Base-by-base conservation (phyloP, 2,329 filamentous ascomycete genomes). In the Sporothrix globosa region DNA sequence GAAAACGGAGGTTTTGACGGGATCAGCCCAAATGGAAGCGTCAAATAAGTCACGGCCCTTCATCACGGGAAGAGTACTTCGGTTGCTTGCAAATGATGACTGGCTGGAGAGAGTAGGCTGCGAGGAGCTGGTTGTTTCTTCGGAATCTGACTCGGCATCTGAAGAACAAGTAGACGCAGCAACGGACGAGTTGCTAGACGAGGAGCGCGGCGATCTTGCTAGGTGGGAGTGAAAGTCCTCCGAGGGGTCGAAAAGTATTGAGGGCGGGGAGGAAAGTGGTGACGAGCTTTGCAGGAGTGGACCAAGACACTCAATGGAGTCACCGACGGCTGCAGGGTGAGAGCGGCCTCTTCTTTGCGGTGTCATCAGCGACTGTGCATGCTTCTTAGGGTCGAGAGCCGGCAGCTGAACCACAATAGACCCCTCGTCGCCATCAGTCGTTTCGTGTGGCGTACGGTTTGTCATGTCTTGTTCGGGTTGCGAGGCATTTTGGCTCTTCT, bases 1-100 rank as follows among this genome's bases (percentile, higher is more conserved):
- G 73, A 92, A 92, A 11, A 91, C 87, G 0, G 88, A 89, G 0
- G 90, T 92, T 60, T 88, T 87, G 19, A 88, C 78, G 0, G 89
- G 87, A 75, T 91, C 89, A 0, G 87, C 82, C 87, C 90, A 92
- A 70, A 92, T 87, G 39, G 88, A 88, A 19, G 86, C 85, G 77
- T 92, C 90, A 74, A 92, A 92, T 2, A 92, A 80, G 75, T 92
- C 90, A 69, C 87, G 86, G 2, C 90, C 90, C 76, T 91, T 91
- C 78, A 92, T 85, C 61, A 89, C 87, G 1, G 87, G 87, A 0
- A 90, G 76, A 9, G 80, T 78, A 9, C 77, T 72, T 19, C 46
- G 39, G 21, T 76, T 76, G 30, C 73, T 74, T 3, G 73, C 72
- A 66, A 74, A 76, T 0, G 77, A 78, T 2, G 76, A 76, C 65